Base-by-base conservation (phyloP, 176 grass and related monocot species). In the Olyra latifolia region DNA sequence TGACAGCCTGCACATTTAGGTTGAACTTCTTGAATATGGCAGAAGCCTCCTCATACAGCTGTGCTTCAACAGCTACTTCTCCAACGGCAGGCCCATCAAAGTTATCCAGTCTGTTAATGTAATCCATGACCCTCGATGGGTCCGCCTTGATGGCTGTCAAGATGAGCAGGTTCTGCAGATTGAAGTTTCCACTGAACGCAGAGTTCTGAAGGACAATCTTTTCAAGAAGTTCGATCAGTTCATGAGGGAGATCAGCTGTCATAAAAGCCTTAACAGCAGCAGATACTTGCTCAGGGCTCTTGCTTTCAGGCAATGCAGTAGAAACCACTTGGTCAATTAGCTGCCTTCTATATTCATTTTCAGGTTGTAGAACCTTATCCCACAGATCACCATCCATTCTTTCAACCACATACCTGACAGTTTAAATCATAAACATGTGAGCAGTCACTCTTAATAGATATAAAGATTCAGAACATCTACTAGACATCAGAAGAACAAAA, bases 11-110 rank as follows among this genome's bases (percentile, higher is more conserved):
- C 30, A 98, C 95, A 77, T 98, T 98, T 83, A 94, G 67, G 83
- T 98, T 98, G 44, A 98, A 98, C 83, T 98, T 98, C 83, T 94
- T 98, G 64, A 98, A 98, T 79, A 98, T 98, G 62, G 95, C 89
- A 83, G 94, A 98, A 46, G 92, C 95, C 77, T 98, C 95, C 80
- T 98, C 95, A 67, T 89, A 95, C 4, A 98, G 67, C 43, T 98
- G 90, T 78, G 92, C 96, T 55, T 99, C 90, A 50, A 99, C 92
- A 63, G 95, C 95, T 56, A 93, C 95, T 72, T 98, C 92, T 85
- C 95, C 95, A 52, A 98, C 95, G 4, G 95, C 95, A 80, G 95
- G 95, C 32, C 95, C 95, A 89, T 95, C 95, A 87, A 98, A 98
- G 83, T 98, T 98, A 60, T 98, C 92, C 20, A 98, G 83, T 82